Evolutionary conservation across 2,329 filamentous ascomycete genomes (phyloP), one percentile per base, ranked within the genome.

Genomic region (Aureobasidium melanogenum): DNA sequence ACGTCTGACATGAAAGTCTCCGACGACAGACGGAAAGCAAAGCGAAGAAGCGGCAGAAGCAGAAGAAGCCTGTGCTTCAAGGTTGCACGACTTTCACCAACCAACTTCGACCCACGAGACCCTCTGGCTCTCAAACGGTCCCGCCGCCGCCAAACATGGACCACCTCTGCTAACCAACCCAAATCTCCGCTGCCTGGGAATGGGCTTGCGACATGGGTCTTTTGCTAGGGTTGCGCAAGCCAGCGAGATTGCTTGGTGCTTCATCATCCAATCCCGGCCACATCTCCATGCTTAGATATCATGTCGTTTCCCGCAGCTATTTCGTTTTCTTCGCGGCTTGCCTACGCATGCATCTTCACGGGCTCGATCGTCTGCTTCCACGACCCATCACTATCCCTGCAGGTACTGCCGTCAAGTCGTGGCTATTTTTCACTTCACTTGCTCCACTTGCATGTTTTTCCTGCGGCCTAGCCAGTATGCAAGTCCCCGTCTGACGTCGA

Each of bases 181-280:
- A 48, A 59, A 59, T 59, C 56, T 59, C 56, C 56, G 56, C 56
- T 59, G 43, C 44, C 44, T 32, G 28, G 56, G 36, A 28, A 24
- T 26, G 15, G 36, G 56, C 28, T 48, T 48, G 44, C 36, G 56
- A 59, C 56, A 59, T 59, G 56, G 56, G 44, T 59, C 17, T n/a
- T 59, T 39, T 50, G 56, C 44, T 41, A 50, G 56, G 56, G 43
- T 59, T 59, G 56, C 56, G 56, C 56, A 59, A 59, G 56, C 44
- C 19, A 24, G 19, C 28, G 43, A 50, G 30, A 59, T 48, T 59
- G 39, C 52, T 41, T 39, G 24, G 30, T 41, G 24, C 51, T 55
- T 10, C 44, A 47, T 47, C 44, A 15, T 47, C 44, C 44, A 47
- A 47, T 47, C 44, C 44, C n/a, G n/a, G n/a, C n/a, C 14, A 26